phyloP scores from a whole-genome alignment of 345 rosid genomes.

The Linum tenue region DNA sequence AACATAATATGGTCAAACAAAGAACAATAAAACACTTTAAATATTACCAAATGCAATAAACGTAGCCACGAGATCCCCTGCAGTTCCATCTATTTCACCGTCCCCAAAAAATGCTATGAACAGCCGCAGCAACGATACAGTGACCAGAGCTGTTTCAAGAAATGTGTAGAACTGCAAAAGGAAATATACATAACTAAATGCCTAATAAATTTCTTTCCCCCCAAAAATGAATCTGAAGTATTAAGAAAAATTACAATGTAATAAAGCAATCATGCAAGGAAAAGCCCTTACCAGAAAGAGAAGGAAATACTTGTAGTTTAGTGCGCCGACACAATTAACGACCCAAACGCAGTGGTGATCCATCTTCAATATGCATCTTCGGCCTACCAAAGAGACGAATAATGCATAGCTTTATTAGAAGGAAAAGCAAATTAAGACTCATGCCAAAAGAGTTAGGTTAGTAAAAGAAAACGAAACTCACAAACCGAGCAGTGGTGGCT shows the following conservation, averaged over 20 bases:
- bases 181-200: background rate
- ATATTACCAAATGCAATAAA: constrained; percentile 23
- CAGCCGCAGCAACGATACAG: constrained; percentile 16
- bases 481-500: constrained; percentile 81
- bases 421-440: background rate
- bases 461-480: constrained; percentile 27
- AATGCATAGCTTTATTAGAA: constrained; percentile 18
- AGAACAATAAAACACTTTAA: background rate
- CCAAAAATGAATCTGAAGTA: too few species aligned
- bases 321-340: constrained; percentile 27
- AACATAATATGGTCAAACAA: background rate
- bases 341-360: constrained; percentile 33
- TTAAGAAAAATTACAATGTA: background rate
- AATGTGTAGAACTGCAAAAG: constrained; percentile 23
- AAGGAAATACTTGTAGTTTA: constrained; percentile 28
- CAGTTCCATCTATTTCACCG: constrained; percentile 18
- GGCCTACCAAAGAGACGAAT: constrained; percentile 19
- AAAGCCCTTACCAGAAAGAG: constrained; percentile 17
- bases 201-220: background rate
- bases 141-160: constrained; percentile 26
- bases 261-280: background rate
- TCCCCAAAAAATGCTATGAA: constrained; percentile 19
- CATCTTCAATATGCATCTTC: constrained; percentile 29
- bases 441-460: background rate
- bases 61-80: constrained; percentile 20